Percentiles rank a stretch among this genome's conserved stretches.
Evolutionary conservation across 176 grass and related monocot genomes (phyloP).

Genomic region (Rhynchospora breviuscula): DNA sequence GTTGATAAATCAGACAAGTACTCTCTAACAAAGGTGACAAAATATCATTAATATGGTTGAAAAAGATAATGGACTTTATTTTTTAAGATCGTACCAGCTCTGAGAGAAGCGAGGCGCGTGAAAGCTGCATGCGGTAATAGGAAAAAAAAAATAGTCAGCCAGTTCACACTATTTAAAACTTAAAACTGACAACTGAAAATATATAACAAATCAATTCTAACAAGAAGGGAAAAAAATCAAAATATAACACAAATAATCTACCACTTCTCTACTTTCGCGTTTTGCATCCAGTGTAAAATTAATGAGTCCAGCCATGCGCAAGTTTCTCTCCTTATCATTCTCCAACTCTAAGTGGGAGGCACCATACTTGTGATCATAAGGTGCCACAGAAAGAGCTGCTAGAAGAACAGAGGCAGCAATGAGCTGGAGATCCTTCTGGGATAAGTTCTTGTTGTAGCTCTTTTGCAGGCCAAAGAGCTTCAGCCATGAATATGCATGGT

Average conservation of each 20-base stretch:
- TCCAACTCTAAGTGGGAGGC: conserved; percentile 84
- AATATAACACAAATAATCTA: conserved; percentile 18
- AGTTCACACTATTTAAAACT: neutral
- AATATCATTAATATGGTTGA: conserved; percentile 1
- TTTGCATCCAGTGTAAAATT: conserved; percentile 90
- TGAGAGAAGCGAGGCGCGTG: conserved; percentile 63
- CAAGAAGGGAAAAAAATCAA: neutral
- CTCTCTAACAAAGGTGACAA: neutral
- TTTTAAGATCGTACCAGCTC: conserved; percentile 63
- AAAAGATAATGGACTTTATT: neutral
- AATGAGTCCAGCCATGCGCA: conserved; percentile 74
- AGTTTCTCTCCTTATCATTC: conserved; percentile 81
- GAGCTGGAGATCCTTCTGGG: conserved; percentile 87
- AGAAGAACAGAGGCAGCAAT: conserved; percentile 93
- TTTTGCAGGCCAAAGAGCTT: conserved; percentile 95
- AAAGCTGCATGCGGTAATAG: conserved; percentile 56
- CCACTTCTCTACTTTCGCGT: conserved; percentile 78
- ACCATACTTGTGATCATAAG: conserved; percentile 83
- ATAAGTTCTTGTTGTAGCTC: conserved; percentile 94
- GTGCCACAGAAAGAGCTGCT: conserved; percentile 71
- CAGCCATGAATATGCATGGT: conserved; percentile 93
- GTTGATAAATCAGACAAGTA: neutral
- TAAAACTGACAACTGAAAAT: neutral
- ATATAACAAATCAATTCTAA: neutral
- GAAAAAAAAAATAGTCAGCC: neutral